Evolutionary conservation across 2,329 filamentous ascomycete genomes (phyloP).

Genomic region (Aspergillus awamori): DNA sequence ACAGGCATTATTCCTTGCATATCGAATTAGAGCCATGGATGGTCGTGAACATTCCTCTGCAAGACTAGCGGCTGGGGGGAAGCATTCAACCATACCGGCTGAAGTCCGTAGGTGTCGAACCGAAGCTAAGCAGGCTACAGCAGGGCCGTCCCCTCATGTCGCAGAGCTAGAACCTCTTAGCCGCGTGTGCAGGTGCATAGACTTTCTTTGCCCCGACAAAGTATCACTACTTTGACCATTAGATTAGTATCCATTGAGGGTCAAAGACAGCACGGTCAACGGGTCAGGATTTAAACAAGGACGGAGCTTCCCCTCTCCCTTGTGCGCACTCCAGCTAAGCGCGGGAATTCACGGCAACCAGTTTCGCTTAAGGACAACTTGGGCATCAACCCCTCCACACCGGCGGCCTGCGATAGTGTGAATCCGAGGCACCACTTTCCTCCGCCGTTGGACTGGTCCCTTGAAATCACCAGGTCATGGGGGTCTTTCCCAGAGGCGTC

Average conservation of each 20-base stretch:
- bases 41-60: background rate
- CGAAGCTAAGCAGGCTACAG: background rate
- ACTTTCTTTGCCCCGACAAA: slow-evolving; percentile 5
- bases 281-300: background rate
- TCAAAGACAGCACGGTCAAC: background rate
- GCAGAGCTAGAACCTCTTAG: slow-evolving; percentile 2
- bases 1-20: slow-evolving; percentile 5
- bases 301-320: background rate
- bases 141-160: slow-evolving; percentile 1
- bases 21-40: background rate
- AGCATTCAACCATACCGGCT: slow-evolving; percentile 3
- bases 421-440: slow-evolving; percentile 19
- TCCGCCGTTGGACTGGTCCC: slow-evolving; percentile 10
- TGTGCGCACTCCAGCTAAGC: background rate
- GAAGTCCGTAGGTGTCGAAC: slow-evolving; percentile 1
- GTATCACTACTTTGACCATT: background rate
- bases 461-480: background rate
- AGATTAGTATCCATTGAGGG: background rate
- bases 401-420: slow-evolving; percentile 16
- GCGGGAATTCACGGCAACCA: slow-evolving; percentile 24
- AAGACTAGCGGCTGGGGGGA: background rate
- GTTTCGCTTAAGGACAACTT: slow-evolving; percentile 23
- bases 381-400: slow-evolving; percentile 27
- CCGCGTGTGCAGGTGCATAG: slow-evolving; percentile 3
- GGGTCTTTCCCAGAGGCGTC: background rate